Percentiles rank a stretch among this genome's conserved stretches.
Evolutionary conservation across 1,284 basidiomycete genomes (phyloP).

Genomic region (Cutaneotrichosporon dermatis): DNA sequence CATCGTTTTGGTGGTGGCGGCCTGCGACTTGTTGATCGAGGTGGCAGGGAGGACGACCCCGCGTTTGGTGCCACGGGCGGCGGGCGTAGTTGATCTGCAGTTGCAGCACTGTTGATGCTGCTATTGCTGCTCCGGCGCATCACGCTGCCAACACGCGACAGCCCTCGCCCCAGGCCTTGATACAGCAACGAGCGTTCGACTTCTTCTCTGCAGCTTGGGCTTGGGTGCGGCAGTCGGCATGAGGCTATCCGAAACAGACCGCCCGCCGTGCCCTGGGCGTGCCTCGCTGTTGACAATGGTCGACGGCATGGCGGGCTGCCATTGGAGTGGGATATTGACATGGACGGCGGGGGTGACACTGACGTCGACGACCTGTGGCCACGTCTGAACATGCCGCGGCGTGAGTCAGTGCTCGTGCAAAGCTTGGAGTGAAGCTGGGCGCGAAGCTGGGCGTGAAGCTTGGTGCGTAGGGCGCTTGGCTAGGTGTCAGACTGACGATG

Average conservation of each 20-base stretch:
- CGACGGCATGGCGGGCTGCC: neutral
- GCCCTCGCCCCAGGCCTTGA: conserved; percentile 22
- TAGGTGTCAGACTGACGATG: neutral
- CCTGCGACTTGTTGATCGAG: neutral
- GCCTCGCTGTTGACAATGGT: neutral
- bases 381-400: neutral
- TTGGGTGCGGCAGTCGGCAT: neutral
- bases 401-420: neutral
- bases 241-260: neutral
- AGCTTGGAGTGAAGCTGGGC: neutral
- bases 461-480: neutral
- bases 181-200: conserved; percentile 25
- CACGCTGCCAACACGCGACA: conserved; percentile 30
- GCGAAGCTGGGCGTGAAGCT: neutral
- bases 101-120: neutral
- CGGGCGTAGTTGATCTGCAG: too few relatives aligned
- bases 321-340: neutral
- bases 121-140: conserved; percentile 21
- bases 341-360: neutral
- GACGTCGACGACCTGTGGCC: neutral
- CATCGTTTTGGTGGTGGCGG: neutral
- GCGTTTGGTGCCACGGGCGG: too few relatives aligned
- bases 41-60: too few relatives aligned
- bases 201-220: conserved; percentile 14
- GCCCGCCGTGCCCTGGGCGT: neutral